Evolutionary conservation across 1,284 basidiomycete species (phyloP).

Genomic region (Marasmius tenuissimus): DNA sequence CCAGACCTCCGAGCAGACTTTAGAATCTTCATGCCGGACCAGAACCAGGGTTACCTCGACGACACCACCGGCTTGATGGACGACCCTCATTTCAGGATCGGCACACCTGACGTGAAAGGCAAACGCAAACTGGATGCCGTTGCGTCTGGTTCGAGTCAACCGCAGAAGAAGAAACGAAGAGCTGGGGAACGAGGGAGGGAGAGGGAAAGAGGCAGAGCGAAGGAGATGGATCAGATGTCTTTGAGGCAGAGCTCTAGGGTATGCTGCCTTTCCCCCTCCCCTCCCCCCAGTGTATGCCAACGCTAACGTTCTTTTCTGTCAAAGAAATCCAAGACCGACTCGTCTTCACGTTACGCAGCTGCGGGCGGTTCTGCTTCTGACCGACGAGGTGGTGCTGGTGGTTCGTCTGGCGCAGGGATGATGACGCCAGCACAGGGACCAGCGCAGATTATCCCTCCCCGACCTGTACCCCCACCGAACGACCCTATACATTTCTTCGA

Average conservation of each 20-base stretch:
- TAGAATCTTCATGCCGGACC: constrained; percentile 87
- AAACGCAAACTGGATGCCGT: constrained; percentile 37
- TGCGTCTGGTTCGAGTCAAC: constrained; percentile 29
- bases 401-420: constrained; percentile 8
- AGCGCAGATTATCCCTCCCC: constrained; percentile 27
- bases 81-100: constrained; percentile 17
- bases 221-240: constrained; percentile 32
- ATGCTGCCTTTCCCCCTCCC: constrained; percentile 5
- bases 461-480: constrained; percentile 39
- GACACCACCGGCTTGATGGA: constrained; percentile 31
- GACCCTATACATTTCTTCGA: constrained; percentile 94
- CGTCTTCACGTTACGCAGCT: constrained; percentile 28
- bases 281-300: constrained; percentile 1
- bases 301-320: constrained; percentile 11
- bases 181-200: constrained; percentile 43
- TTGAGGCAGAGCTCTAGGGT: constrained; percentile 20
- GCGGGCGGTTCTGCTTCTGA: constrained; percentile 17
- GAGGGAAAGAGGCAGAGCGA: constrained; percentile 35
- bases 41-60: constrained; percentile 48
- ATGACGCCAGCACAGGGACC: constrained; percentile 21
- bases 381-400: constrained; percentile 18
- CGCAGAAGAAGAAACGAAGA: constrained; percentile 68
- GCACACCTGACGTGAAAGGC: constrained; percentile 19
- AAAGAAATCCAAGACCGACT: constrained; percentile 37
- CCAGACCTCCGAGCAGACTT: constrained; percentile 92